Base-by-base conservation (phyloP, 768 basidiomycete species). In the Stropharia rugosoannulata region DNA sequence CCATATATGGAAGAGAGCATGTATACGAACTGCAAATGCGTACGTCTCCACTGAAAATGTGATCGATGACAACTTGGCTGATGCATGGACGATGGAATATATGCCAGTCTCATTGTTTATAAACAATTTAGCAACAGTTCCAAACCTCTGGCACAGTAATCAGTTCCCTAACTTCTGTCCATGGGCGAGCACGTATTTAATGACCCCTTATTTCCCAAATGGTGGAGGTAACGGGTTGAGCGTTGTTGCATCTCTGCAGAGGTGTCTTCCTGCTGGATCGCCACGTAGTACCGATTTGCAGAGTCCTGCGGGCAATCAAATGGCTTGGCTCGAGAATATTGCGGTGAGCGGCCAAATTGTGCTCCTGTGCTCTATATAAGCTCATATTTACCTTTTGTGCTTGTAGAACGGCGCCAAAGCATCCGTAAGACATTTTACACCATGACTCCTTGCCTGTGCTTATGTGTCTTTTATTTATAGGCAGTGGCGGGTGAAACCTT, bases 11-110 rank as follows among this genome's bases (percentile, higher is more conserved):
- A 7, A 42, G 58, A 49, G 58, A 59, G 44, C 58, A 59, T 18
- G 45, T 59, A 9, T 59, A 59, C 41, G 58, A 59, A 46, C 45
- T 59, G 49, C 58, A 59, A 49, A 49, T 49, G 47, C 47, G 47
- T 49, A 49, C 35, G 47, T 27, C n/a, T 19, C 3, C 4, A 48
- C 27, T 29, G n/a, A n/a, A n/a, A n/a, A n/a, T n/a, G n/a, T n/a
- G n/a, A n/a, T n/a, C n/a, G n/a, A n/a, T n/a, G n/a, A n/a, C n/a
- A n/a, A n/a, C n/a, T n/a, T n/a, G n/a, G n/a, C n/a, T n/a, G 29
- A 32, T 32, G 9, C n/a, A n/a, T 6, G 9, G 7, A 7, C 29
- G 29, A 32, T 32, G 29, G 1, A 32, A 32, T 32, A 7, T 32
- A 7, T 4, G 6, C 5, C 29, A 49, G 47, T 49, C 18, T 49